Conservation (phyloP, 2,329 filamentous ascomycete genomes). For the Fusarium chlamydosporum region DNA sequence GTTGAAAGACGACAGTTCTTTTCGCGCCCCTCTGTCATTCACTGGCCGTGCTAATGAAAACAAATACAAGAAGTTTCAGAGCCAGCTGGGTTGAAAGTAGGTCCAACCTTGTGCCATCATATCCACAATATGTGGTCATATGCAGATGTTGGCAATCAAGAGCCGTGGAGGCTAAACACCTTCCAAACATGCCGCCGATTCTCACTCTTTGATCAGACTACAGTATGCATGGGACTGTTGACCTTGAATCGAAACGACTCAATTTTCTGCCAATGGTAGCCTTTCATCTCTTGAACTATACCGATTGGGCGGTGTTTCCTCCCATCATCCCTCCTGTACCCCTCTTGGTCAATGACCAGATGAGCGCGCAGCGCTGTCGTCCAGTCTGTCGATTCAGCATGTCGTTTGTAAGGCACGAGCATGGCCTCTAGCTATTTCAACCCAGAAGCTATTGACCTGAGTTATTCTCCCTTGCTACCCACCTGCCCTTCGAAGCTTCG, state of each 20-base stretch:
- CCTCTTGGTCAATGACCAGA: background rate
- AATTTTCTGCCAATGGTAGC: background rate
- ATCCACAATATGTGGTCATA: background rate
- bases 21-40: background rate
- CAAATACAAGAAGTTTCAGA: background rate
- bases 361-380: background rate
- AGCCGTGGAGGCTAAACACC: background rate
- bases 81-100: constrained; percentile 5
- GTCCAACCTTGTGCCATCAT: background rate
- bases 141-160: background rate
- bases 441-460: too few species aligned
- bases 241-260: background rate
- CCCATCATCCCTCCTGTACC: background rate
- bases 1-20: constrained; percentile 22
- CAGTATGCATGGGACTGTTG: background rate
- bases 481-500: constrained; percentile 1
- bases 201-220: constrained; percentile 7
- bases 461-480: background rate
- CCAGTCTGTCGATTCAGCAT: constrained; percentile 1
- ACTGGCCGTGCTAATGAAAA: background rate
- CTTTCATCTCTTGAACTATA: background rate
- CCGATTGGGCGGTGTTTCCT: constrained; percentile 5
- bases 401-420: background rate
- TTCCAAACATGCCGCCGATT: constrained; percentile 4
- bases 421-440: background rate